phyloP scores from a whole-genome alignment of 192 early-diverging fungal genomes.

The Dimargaris cristalligena region DNA sequence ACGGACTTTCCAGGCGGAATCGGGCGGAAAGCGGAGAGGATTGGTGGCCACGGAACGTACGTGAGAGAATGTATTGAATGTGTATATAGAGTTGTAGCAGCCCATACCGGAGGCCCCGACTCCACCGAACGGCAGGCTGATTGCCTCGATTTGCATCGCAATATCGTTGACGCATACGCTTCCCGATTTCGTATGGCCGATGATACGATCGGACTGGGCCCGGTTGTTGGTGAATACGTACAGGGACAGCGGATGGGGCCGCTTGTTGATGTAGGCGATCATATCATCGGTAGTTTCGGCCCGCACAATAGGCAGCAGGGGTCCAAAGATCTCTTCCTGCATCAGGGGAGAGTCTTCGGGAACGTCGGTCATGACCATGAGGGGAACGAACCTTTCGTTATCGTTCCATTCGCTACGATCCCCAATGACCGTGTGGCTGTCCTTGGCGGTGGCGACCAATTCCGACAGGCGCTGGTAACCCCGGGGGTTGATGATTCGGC shows the following conservation, averaged over 20 bases:
- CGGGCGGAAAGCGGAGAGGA: slow-evolving; percentile 21
- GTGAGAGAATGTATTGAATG: slow-evolving; percentile 71
- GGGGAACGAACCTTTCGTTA: slow-evolving; percentile 54
- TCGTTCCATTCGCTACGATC: slow-evolving; percentile 34
- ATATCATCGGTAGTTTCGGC: slow-evolving; percentile 46
- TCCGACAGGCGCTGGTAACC: slow-evolving; percentile 50
- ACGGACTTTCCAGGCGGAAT: slow-evolving; percentile 17
- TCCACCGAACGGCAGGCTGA: slow-evolving; percentile 73
- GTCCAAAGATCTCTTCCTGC: slow-evolving; percentile 84
- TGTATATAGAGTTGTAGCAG: slow-evolving; percentile 58
- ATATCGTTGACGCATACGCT: slow-evolving; percentile 64
- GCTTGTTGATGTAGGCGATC: slow-evolving; percentile 37
- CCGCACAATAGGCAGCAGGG: slow-evolving; percentile 63
- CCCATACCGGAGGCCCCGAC: slow-evolving; percentile 75
- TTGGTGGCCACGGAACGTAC: slow-evolving; percentile 37
- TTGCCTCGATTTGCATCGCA: slow-evolving; percentile 36
- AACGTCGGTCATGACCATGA: slow-evolving; percentile 66
- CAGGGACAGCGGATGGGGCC: slow-evolving; percentile 60
- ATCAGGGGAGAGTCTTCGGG: slow-evolving; percentile 40
- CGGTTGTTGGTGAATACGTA: slow-evolving; percentile 50
- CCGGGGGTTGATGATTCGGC: slow-evolving; percentile 52
- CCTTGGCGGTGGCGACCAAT: slow-evolving; percentile 21
- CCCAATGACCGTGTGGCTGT: slow-evolving; percentile 14
- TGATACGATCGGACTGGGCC: slow-evolving; percentile 33
- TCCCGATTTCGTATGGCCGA: slow-evolving; percentile 58